A percentile compares a stretch with the other conserved stretches of the same genome.
Evolutionary conservation across 768 basidiomycete species (phyloP).

Genomic region (Trametes gibbosa): DNA sequence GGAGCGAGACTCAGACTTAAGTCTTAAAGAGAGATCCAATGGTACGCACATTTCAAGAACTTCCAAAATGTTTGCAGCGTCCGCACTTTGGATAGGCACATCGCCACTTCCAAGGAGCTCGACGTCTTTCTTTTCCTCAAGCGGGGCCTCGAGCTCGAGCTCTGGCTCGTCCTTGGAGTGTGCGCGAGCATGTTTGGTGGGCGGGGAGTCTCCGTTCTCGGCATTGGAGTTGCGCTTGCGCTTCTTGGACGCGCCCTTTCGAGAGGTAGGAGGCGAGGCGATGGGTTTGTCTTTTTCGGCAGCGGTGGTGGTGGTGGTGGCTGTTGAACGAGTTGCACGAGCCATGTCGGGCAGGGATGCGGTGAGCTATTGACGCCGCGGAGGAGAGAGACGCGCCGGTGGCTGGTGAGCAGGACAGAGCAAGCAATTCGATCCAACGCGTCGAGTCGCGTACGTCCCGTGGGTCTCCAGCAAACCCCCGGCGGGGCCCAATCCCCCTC

Average conservation of each 20-base stretch:
- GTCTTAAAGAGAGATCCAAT: background rate
- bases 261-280: conserved; percentile 25
- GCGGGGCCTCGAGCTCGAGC: conserved; percentile 20
- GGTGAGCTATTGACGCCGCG: conserved; percentile 15
- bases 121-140: conserved; percentile 19
- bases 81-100: conserved; percentile 40
- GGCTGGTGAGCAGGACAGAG: conserved; percentile 22
- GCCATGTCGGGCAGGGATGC: conserved; percentile 48
- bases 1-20: conserved; percentile 13
- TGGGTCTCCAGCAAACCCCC: too few relatives aligned
- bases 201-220: conserved; percentile 46
- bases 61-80: conserved; percentile 56
- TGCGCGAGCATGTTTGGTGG: conserved; percentile 50
- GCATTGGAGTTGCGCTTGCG: conserved; percentile 58
- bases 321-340: conserved; percentile 65
- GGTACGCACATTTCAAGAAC: conserved; percentile 53
- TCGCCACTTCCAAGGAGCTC: conserved; percentile 43
- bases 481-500: too few relatives aligned
- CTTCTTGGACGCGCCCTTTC: conserved; percentile 49
- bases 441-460: too few relatives aligned
- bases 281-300: conserved; percentile 37
- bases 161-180: conserved; percentile 33
- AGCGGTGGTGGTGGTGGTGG: conserved; percentile 37
- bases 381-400: conserved; percentile 34
- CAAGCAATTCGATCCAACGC: conserved; percentile 17